phyloP scores from a whole-genome alignment of 805 yeast species.

The Yarrowia bubula region DNA sequence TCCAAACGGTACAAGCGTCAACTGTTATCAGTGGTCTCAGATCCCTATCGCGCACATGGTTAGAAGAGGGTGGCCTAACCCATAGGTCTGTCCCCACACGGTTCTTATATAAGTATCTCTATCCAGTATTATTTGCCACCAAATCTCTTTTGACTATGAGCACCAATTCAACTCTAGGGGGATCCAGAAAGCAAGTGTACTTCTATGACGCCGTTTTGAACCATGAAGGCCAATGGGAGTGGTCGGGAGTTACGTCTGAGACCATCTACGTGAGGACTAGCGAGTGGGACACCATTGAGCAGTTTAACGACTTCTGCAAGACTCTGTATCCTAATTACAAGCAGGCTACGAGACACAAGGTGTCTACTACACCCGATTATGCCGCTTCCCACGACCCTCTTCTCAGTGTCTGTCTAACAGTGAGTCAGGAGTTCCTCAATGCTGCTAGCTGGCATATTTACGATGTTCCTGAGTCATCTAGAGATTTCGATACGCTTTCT shows the following conservation, averaged over 20 bases:
- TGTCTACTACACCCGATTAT: background rate
- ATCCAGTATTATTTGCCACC: background rate
- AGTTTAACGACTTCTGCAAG: slow-evolving; percentile 11
- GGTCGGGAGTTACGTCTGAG: background rate
- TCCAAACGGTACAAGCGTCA: no score
- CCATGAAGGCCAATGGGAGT: slow-evolving; percentile 15
- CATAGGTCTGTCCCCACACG: background rate
- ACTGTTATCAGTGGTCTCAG: no score
- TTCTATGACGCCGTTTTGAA: slow-evolving; percentile 8
- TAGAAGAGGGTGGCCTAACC: background rate
- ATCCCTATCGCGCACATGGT: background rate
- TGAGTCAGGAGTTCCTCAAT: background rate
- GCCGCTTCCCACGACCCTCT: slow-evolving; percentile 1
- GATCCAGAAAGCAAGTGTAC: slow-evolving; percentile 4
- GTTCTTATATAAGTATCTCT: background rate
- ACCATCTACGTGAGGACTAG: background rate
- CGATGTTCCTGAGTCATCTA: slow-evolving; percentile 11
- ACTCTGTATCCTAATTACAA: background rate
- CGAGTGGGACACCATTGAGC: slow-evolving; percentile 5
- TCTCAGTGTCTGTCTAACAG: background rate
- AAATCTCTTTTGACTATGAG: background rate
- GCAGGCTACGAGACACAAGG: slow-evolving; percentile 1
- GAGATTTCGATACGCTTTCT: slow-evolving; percentile 9
- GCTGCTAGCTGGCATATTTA: background rate
- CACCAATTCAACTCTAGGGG: background rate